Percentiles rank a stretch among this genome's conserved stretches.
phyloP scores from a whole-genome alignment of 2,329 filamentous ascomycete genomes.

The Dothiorella sarmentorum region DNA sequence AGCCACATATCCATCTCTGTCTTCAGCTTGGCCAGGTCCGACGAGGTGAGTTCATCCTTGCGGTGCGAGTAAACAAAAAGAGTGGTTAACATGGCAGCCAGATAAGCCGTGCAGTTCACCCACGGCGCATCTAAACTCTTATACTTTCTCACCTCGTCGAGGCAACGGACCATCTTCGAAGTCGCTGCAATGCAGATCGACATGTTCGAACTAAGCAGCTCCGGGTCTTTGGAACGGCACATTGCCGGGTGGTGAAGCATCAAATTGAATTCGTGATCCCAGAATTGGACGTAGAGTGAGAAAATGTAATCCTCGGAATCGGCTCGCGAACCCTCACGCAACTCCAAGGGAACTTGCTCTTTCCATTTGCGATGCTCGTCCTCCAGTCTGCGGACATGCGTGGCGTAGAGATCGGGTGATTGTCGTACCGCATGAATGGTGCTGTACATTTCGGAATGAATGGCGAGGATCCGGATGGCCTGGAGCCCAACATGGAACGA shows the following conservation, averaged over 20 bases:
- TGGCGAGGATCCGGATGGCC: constrained; percentile 61
- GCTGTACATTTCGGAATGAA: constrained; percentile 71
- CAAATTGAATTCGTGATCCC: constrained; percentile 48
- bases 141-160: constrained; percentile 57
- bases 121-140: constrained; percentile 75
- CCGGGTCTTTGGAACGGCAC: constrained; percentile 51
- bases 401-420: constrained; percentile 60
- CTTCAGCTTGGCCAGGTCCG: constrained; percentile 59
- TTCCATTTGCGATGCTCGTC: constrained; percentile 61
- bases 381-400: constrained; percentile 63
- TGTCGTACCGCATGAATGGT: constrained; percentile 70
- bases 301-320: constrained; percentile 48
- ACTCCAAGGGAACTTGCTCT: constrained; percentile 59
- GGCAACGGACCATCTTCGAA: constrained; percentile 59
- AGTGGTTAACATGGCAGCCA: constrained; percentile 69
- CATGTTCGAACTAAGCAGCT: constrained; percentile 56
- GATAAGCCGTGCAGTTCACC: constrained; percentile 69
- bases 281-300: constrained; percentile 48
- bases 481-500: constrained; percentile 64
- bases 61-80: constrained; percentile 68
- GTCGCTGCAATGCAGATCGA: constrained; percentile 63
- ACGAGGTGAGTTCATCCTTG: constrained; percentile 55
- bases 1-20: constrained; percentile 69
- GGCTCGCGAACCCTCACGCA: constrained; percentile 49
- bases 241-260: constrained; percentile 53